Conservation (phyloP, 148 eudicot genomes). For the Fallopia convolvulus region DNA sequence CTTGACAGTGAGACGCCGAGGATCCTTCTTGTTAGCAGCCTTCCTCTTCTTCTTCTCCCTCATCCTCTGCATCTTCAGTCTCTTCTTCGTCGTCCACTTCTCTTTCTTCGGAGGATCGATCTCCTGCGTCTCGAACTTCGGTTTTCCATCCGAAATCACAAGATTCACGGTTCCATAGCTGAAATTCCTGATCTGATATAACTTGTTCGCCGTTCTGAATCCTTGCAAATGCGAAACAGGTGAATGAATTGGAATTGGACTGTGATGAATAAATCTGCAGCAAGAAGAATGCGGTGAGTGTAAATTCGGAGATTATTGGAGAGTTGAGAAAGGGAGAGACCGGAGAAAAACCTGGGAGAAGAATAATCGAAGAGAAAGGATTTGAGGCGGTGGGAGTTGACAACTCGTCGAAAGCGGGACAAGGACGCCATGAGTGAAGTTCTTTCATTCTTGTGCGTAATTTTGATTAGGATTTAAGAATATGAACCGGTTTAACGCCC, state of each 20-base stretch:
- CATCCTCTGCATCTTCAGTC: slow-evolving; percentile 61
- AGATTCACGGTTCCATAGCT: slow-evolving; percentile 58
- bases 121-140: slow-evolving; percentile 70
- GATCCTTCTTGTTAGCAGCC: slow-evolving; percentile 74
- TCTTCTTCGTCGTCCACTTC: slow-evolving; percentile 80
- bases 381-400: not conserved
- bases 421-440: not conserved
- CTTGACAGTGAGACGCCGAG: slow-evolving; percentile 51
- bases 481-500: no score
- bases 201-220: not conserved
- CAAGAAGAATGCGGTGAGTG: not conserved
- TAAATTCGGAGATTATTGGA: not conserved
- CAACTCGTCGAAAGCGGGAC: not conserved
- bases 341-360: not conserved
- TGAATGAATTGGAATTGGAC: not conserved
- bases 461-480: no score
- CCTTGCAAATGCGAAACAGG: not conserved
- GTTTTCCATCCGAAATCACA: slow-evolving; percentile 70
- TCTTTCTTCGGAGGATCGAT: slow-evolving; percentile 76
- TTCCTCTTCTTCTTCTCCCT: slow-evolving; percentile 71
- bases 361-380: not conserved
- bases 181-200: slow-evolving; percentile 27
- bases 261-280: not conserved
- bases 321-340: not conserved
- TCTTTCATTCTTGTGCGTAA: not conserved